phyloP scores from a whole-genome alignment of 257 asterid species.

The Ocimum tenuiflorum region DNA sequence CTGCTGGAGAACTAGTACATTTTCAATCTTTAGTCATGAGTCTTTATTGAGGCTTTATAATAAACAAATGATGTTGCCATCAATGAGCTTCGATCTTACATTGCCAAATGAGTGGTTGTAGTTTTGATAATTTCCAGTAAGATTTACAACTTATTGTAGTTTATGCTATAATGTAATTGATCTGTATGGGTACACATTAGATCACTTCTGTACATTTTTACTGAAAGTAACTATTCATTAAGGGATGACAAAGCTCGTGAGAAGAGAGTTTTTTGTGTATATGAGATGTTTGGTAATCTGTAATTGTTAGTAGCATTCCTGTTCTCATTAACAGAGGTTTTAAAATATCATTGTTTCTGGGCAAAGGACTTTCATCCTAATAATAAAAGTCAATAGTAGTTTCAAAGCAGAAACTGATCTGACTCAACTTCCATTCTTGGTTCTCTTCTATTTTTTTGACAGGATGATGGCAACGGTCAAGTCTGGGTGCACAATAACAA shows the following conservation, averaged over 20 bases:
- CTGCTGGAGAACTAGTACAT: not conserved
- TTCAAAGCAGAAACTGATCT: not conserved
- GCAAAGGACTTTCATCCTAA: not conserved
- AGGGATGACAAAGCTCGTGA: not conserved
- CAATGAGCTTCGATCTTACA: not conserved
- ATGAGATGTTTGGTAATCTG: not conserved
- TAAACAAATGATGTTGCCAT: not conserved
- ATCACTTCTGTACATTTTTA: not conserved
- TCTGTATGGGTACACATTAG: not conserved
- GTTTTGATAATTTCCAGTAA: not conserved
- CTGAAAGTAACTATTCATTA: not conserved
- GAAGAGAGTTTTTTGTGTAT: not conserved
- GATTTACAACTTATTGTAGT: not conserved
- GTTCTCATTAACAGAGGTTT: not conserved
- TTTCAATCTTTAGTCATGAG: not conserved
- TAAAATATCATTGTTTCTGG: not conserved
- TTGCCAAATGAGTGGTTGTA: not conserved
- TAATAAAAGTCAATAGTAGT: not conserved
- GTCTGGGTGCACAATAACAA: conserved; percentile 82
- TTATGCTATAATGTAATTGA: not conserved
- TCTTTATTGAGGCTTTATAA: not conserved
- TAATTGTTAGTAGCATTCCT: not conserved
- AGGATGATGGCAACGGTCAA: conserved; percentile 51
- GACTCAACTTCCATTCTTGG: conserved; percentile 3
- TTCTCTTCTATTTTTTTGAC: conserved; percentile 21